Evolutionary conservation across 1,139 yeast genomes (phyloP).

Genomic region (Nakaseomyces delphensis): DNA sequence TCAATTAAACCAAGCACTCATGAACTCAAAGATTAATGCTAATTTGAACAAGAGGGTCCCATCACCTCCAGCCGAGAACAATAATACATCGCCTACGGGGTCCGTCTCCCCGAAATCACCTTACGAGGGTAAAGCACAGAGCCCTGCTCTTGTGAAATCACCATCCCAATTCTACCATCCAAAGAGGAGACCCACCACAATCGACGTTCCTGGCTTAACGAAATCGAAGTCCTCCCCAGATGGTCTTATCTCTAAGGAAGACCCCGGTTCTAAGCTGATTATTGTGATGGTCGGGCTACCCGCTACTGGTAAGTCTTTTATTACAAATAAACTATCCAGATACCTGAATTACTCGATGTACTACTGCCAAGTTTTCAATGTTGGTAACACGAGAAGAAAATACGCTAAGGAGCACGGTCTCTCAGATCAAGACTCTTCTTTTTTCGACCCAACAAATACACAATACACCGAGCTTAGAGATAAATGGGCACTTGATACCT

Average conservation of each 20-base stretch:
- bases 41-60: not conserved
- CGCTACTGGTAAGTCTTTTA: conserved; percentile 86
- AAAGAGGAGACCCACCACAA: conserved; percentile 55
- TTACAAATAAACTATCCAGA: conserved; percentile 80
- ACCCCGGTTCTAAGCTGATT: conserved; percentile 70
- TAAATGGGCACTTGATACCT: conserved; percentile 92
- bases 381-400: conserved; percentile 83
- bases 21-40: conserved; percentile 5
- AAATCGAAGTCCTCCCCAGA: conserved; percentile 75
- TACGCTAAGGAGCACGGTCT: conserved; percentile 38
- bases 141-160: conserved; percentile 7
- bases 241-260: conserved; percentile 64
- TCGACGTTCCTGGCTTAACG: conserved; percentile 90
- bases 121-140: not conserved
- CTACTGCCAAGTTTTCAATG: conserved; percentile 82
- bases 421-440: conserved; percentile 59
- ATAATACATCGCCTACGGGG: not conserved
- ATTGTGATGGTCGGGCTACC: conserved; percentile 94
- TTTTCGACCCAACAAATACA: conserved; percentile 74
- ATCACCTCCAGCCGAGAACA: not conserved
- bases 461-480: conserved; percentile 64
- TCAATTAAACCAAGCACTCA: conserved; percentile 1
- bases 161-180: conserved; percentile 19
- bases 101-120: not conserved
- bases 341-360: conserved; percentile 90